Base-by-base conservation (phyloP, 352 stramenopile genomes). In the Paralagenidium karlingii region DNA sequence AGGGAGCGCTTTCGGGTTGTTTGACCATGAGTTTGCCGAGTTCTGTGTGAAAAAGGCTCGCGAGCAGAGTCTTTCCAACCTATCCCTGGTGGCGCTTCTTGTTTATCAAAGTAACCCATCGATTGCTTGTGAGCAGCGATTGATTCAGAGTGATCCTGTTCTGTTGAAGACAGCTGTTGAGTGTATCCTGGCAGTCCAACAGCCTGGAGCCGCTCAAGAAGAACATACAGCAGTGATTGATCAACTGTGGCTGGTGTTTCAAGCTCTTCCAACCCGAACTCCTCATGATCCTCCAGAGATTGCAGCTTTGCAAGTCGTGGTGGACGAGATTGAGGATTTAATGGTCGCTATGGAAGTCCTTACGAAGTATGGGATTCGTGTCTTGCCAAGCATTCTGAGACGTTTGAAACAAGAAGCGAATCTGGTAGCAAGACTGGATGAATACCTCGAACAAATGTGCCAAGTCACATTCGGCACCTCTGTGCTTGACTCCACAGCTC, bases 271-370 rank as follows among this genome's bases (percentile, higher is more conserved):
- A n/a, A 52, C 66, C 39, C 58, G 69, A n/a, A 86, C 73, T 28
- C 54, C 63, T 11, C 56, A 64, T 7, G 73, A 86, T 47, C 45
- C 45, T 1, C 61, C 60, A 3, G 53, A 61, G 20, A 68, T 86
- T 20, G 53, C 58, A 10, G 61, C 63, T 32, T 53, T 86, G 12
- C 73, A 87, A 45, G 73, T 82, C 13, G 55, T 68, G 26, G 67
- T 83, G 11, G 73, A 87, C 30, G 69, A 75, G 31, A 58, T 82
- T 48, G 73, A 87, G 45, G 73, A 83, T 41, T 30, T 87, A 4
- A 61, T 87, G 47, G 50, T 87, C 12, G 53, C 65, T 1, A 77
- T 82, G 60, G 73, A 87, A 26, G 56, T 82, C 1, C 46, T 87
- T 0, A 62, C 51, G 12, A 75, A 74, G 24, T 87, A 87, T 27